A percentile compares a stretch with the other conserved stretches of the same genome.
These are phyloP conservation scores for Nannochloropsis gaditana DNA, from an alignment of 108 stramenopile species.

Conservation along the genomic window DNA sequence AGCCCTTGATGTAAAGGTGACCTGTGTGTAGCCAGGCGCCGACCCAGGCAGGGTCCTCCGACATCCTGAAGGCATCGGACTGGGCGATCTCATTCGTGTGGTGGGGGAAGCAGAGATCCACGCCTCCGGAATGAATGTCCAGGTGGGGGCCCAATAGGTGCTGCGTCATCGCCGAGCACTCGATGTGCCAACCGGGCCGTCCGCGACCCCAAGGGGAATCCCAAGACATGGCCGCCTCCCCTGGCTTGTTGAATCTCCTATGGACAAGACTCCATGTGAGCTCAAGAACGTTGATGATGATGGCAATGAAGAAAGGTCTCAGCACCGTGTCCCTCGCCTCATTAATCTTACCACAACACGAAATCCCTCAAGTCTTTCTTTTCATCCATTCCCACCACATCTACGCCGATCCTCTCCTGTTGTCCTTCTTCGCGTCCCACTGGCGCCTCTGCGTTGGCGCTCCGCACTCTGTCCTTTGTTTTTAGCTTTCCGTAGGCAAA, in stretches of 20 bases:
- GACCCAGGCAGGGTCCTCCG: constrained; percentile 41
- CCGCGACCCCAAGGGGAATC: constrained; percentile 66
- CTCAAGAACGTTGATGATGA: background rate
- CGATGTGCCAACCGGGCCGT: constrained; percentile 97
- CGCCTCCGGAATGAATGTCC: constrained; percentile 91
- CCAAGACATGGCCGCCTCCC: constrained; percentile 27
- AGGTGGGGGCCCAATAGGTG: constrained; percentile 72
- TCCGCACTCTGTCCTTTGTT: background rate
- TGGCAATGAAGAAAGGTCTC: constrained; percentile 34
- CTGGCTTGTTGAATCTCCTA: background rate
- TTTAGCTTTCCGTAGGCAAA: constrained; percentile 35
- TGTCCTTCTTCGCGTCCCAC: constrained; percentile 24
- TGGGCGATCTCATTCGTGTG: constrained; percentile 99
- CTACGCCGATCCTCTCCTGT: background rate
- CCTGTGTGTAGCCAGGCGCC: constrained; percentile 47
- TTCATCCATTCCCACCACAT: constrained; percentile 42
- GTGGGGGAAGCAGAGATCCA: constrained; percentile 96
- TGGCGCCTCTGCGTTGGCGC: background rate
- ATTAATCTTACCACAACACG: constrained; percentile 79
- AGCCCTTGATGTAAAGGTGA: constrained; percentile 43
- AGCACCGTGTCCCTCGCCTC: constrained; percentile 69
- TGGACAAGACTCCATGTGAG: background rate
- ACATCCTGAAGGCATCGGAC: constrained; percentile 68
- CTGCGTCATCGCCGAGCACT: constrained; percentile 92
- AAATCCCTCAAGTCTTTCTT: constrained; percentile 72